These are phyloP conservation scores for Penicillium canescens DNA, from an alignment of 495 filamentous ascomycete species.

Conservation along the genomic window DNA sequence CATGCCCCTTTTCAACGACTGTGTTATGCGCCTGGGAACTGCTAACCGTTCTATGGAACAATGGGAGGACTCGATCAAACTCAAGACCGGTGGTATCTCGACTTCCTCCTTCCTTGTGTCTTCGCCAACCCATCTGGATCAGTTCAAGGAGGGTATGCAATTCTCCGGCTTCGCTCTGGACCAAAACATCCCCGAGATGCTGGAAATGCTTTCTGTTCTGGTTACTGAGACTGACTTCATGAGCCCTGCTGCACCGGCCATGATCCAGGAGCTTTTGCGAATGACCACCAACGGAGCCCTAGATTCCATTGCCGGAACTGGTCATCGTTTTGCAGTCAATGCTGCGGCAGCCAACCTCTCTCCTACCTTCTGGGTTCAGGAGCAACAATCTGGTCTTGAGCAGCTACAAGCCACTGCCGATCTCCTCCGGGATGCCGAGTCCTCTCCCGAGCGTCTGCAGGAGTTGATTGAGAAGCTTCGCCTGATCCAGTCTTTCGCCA, in stretches of 20 bases:
- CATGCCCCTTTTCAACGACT: constrained; percentile 88
- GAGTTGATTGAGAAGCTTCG: constrained; percentile 86
- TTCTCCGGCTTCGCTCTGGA: constrained; percentile 86
- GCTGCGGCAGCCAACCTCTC: constrained; percentile 81
- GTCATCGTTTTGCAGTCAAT: constrained; percentile 79
- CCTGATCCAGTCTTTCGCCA: constrained; percentile 75
- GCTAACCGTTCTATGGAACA: constrained; percentile 87
- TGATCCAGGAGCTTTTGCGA: constrained; percentile 83
- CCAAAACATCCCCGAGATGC: constrained; percentile 85
- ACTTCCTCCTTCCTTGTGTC: constrained; percentile 76
- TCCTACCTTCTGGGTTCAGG: constrained; percentile 63
- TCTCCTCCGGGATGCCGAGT: constrained; percentile 55
- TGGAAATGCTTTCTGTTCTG: constrained; percentile 76
- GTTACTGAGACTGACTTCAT: constrained; percentile 88
- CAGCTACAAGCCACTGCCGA: constrained; percentile 84
- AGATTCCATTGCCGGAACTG: constrained; percentile 83
- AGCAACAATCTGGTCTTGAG: constrained; percentile 81
- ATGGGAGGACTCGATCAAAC: constrained; percentile 90
- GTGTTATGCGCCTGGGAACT: constrained; percentile 90
- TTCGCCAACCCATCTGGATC: constrained; percentile 66
- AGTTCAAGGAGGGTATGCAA: constrained; percentile 75
- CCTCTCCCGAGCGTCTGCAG: constrained; percentile 57
- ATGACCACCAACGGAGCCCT: constrained; percentile 85
- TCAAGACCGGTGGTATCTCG: constrained; percentile 92
- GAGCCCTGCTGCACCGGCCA: constrained; percentile 71